Evolutionary conservation across 495 filamentous ascomycete species (phyloP), one percentile per base, ranked within the genome.

Genomic region (Penicillium flavigenum): DNA sequence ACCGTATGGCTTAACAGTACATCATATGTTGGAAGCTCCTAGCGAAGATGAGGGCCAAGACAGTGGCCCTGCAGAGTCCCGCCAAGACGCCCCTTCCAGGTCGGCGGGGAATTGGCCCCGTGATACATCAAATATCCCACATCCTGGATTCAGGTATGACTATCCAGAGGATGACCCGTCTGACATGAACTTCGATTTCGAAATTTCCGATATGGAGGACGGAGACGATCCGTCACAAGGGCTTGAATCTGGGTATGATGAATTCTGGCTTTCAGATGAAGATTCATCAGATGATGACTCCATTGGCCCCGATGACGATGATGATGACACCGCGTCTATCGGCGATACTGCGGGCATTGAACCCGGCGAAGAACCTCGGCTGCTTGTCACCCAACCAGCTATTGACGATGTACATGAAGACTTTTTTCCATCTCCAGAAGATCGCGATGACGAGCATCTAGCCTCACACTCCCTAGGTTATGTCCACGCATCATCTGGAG

Each of bases 1-100:
- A 59, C 83, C 88, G 1, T 94, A 90, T 66, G 93, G 92, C 8
- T 90, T 97, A 87, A 96, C 88, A 17, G 93, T 97, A 3, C 93
- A 98, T 61, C 93, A 98, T 67, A 90, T 98, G 85, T 80, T 98
- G 1, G 93, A 98, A 61, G 83, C 88, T 16, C 88, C 88, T 5
- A 88, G 87, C 27, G 81, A 86, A 16, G 82, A 84, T 41, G 81
- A 86, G 44, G 72, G 67, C 20, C 47, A 86, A n/a, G 82, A 82
- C 31, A 80, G 83, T 45, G 69, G 65, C 16, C 45, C 46, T 12
- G 70, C 63, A 3, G 65, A 72, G n/a, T 47, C 69, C 32, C 66
- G 74, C 31, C 58, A 58, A 12, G 65, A 68, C 31, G 59, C 49
- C 4, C 75, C 74, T 14, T 56, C 66, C 0, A 68, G 75, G 10